Conservation (phyloP, 305 asterid genomes). For the Fraxinus velutina region DNA sequence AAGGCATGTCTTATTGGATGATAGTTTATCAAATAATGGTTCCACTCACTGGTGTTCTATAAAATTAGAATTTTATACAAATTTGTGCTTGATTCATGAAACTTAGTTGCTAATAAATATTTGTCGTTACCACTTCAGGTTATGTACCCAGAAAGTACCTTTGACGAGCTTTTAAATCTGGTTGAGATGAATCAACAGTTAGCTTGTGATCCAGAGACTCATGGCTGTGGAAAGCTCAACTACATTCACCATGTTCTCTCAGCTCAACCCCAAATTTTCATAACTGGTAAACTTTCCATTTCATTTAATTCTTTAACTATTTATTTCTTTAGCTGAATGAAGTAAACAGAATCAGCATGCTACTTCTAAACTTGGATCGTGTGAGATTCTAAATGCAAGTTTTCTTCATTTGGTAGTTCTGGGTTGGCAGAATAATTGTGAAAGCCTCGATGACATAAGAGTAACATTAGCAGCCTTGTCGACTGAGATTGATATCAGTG, state of each 20-base stretch:
- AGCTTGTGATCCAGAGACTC: conserved; percentile 81
- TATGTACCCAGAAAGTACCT: conserved; percentile 71
- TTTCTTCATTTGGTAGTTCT: conserved; percentile 44
- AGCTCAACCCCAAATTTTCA: conserved; percentile 77
- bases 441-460: conserved; percentile 69
- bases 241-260: conserved; percentile 82
- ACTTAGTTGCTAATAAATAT: conserved; percentile 8
- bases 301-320: neutral
- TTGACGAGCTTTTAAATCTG: conserved; percentile 75
- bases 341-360: neutral
- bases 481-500: conserved; percentile 76
- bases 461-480: conserved; percentile 69
- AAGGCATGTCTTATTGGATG: conserved; percentile 48
- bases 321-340: neutral
- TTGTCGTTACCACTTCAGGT: conserved; percentile 42
- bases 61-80: neutral
- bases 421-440: conserved; percentile 91
- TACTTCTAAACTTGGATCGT: neutral
- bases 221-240: conserved; percentile 83
- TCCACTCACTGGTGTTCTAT: neutral
- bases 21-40: conserved; percentile 7
- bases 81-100: conserved; percentile 13
- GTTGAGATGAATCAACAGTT: conserved; percentile 88
- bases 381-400: conserved; percentile 10
- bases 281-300: conserved; percentile 47